phyloP scores from a whole-genome alignment of 1,139 yeast species.

The Yamadazyma sp. region DNA sequence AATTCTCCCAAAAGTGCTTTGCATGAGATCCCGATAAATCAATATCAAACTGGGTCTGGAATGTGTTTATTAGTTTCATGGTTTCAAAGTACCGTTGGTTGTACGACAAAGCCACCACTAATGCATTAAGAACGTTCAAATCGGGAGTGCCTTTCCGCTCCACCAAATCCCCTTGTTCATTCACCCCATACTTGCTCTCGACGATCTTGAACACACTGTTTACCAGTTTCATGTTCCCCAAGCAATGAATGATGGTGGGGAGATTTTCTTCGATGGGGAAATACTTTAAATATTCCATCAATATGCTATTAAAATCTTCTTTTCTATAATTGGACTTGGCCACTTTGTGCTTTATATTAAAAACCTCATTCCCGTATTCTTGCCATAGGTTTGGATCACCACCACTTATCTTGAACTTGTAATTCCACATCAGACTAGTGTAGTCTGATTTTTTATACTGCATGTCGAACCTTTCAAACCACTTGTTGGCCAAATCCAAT shows the following conservation, averaged over 20 bases:
- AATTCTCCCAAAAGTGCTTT: constrained; percentile 35
- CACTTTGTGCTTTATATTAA: constrained; percentile 9
- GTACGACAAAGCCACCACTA: constrained; percentile 32
- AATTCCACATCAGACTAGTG: constrained; percentile 36
- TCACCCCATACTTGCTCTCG: constrained; percentile 34
- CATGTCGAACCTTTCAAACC: constrained; percentile 36
- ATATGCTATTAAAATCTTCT: constrained; percentile 4
- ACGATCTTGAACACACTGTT: constrained; percentile 27
- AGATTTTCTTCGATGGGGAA: constrained; percentile 14
- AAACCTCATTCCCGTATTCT: constrained; percentile 22
- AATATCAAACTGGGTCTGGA: constrained; percentile 32
- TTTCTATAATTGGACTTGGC: constrained; percentile 3
- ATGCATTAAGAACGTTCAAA: constrained; percentile 25
- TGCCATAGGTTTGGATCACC: constrained; percentile 37
- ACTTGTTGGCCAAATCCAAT: constrained; percentile 39
- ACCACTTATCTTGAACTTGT: constrained; percentile 34
- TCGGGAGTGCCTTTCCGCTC: constrained; percentile 21
- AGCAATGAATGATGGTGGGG: constrained; percentile 29
- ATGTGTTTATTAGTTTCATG: constrained; percentile 35
- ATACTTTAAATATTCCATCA: constrained; percentile 9
- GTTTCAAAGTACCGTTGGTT: constrained; percentile 32
- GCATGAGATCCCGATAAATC: constrained; percentile 17
- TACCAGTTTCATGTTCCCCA: constrained; percentile 31
- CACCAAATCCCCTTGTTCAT: constrained; percentile 20
- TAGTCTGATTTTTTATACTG: constrained; percentile 23